phyloP scores from a whole-genome alignment of 306 rosid species.

The Cicer bijugum region DNA sequence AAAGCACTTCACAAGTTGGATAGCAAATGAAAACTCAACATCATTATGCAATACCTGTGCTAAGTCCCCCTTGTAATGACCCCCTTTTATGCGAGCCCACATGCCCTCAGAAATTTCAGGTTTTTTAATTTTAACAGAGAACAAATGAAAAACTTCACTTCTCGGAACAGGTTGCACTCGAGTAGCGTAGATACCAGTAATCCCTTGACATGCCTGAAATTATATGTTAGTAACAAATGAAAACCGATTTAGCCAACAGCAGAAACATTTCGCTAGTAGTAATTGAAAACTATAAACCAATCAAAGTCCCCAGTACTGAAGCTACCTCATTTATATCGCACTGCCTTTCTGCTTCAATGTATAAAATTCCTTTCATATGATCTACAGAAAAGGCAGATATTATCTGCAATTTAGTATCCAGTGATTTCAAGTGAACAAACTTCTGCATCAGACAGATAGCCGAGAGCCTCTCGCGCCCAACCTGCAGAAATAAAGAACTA shows the following conservation, averaged over 20 bases:
- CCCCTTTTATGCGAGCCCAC: slow-evolving; percentile 92
- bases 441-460: slow-evolving; percentile 93
- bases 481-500: slow-evolving; percentile 51
- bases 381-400: slow-evolving; percentile 86
- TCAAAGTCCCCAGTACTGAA: slow-evolving; percentile 22
- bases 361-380: slow-evolving; percentile 81
- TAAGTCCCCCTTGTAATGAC: slow-evolving; percentile 92
- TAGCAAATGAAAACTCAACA: slow-evolving; percentile 23
- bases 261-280: slow-evolving; percentile 1
- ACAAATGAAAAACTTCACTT: slow-evolving; percentile 70
- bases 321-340: slow-evolving; percentile 78
- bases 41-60: slow-evolving; percentile 68
- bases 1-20: slow-evolving; percentile 30
- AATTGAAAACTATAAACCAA: slow-evolving; percentile 25
- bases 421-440: slow-evolving; percentile 71
- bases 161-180: slow-evolving; percentile 75
- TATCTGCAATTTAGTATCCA: slow-evolving; percentile 78
- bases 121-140: slow-evolving; percentile 56
- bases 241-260: slow-evolving; percentile 18
- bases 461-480: slow-evolving; percentile 88
- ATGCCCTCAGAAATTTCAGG: slow-evolving; percentile 71
- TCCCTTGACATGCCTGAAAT: slow-evolving; percentile 84
- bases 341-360: slow-evolving; percentile 83
- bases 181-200: slow-evolving; percentile 67
- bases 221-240: background rate